A percentile compares a stretch with the other conserved stretches of the same genome.
phyloP scores from a whole-genome alignment of 768 basidiomycete species.

The Porphyrellus cyaneotinctus region DNA sequence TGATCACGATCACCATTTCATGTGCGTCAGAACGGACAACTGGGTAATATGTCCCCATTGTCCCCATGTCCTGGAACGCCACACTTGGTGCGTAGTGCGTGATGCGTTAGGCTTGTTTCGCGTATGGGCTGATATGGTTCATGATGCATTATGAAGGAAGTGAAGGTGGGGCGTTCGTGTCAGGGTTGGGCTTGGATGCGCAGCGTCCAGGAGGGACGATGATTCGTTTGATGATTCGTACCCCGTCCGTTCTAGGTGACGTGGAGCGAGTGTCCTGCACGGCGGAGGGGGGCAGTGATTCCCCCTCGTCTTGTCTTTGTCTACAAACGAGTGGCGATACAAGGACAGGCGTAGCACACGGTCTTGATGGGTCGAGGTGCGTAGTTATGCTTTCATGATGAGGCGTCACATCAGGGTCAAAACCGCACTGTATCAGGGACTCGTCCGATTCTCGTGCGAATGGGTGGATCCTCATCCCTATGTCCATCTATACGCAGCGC shows the following conservation, averaged over 20 bases:
- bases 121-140: not conserved
- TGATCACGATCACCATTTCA: not conserved
- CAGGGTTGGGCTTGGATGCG: not conserved
- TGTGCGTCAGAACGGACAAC: not conserved
- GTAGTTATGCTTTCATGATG: not conserved
- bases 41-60: too few species aligned
- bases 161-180: not conserved
- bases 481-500: too few species aligned
- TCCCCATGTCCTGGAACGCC: not conserved
- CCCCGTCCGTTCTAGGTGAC: not conserved
- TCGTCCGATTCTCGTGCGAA: conserved; percentile 1
- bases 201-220: not conserved
- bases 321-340: not conserved
- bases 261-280: not conserved
- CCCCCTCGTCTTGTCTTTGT: not conserved
- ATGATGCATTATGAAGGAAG: not conserved
- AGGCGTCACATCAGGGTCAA: not conserved
- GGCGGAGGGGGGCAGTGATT: not conserved
- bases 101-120: not conserved
- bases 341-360: too few species aligned
- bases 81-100: not conserved
- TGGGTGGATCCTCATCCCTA: not conserved
- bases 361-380: not conserved
- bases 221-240: not conserved
- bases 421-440: not conserved